Conservation (phyloP, 768 basidiomycete species). For the Chiua virens region DNA sequence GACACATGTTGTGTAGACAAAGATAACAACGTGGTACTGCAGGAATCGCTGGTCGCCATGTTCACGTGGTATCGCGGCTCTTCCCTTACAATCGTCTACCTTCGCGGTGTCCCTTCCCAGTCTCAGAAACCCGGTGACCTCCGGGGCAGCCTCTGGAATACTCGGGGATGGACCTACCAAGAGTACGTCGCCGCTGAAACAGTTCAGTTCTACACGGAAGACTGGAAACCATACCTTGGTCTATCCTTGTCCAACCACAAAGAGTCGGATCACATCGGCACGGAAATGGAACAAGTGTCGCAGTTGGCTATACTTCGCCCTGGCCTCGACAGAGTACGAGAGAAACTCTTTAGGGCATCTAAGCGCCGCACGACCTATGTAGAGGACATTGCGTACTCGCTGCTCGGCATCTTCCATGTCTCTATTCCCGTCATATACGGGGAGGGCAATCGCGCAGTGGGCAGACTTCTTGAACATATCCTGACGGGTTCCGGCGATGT, state of each 20-base stretch:
- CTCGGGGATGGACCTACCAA: no score
- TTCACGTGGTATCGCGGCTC: no score
- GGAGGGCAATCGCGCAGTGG: constrained; percentile 9
- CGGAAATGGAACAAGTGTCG: constrained; percentile 8
- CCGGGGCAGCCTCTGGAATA: no score
- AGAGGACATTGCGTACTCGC: constrained; percentile 15
- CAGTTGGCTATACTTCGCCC: constrained; percentile 4
- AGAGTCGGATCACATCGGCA: not conserved
- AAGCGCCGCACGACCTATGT: constrained; percentile 2
- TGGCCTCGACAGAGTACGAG: constrained; percentile 10
- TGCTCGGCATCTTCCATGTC: constrained; percentile 12
- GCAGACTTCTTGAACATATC: constrained; percentile 15
- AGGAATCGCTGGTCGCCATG: no score
- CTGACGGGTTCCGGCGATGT: constrained; percentile 8
- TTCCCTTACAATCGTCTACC: no score
- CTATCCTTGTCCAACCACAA: constrained; percentile 4
- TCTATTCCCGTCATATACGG: constrained; percentile 12
- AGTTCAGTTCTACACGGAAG: no score
- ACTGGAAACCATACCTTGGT: not conserved
- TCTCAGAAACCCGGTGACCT: no score
- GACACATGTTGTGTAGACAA: no score
- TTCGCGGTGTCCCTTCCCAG: no score
- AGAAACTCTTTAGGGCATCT: constrained; percentile 18
- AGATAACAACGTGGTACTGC: no score
- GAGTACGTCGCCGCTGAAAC: no score